A percentile compares a stretch with the other conserved stretches of the same genome.
phyloP scores from a whole-genome alignment of 169 alveolate species.

The Neospora caninum region DNA sequence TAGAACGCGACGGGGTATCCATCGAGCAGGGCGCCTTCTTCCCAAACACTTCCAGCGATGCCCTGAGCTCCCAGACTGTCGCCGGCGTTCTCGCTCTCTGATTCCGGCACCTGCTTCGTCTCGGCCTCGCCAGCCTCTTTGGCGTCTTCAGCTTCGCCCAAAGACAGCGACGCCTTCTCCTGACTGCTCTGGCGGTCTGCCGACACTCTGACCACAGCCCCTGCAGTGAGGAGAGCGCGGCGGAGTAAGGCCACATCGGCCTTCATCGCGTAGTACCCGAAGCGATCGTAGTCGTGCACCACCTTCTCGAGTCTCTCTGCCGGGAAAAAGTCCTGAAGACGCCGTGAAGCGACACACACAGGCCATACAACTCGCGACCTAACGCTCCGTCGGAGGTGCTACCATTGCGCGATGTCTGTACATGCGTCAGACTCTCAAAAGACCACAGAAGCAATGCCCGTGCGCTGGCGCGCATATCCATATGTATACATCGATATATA shows the following conservation, averaged over 20 bases:
- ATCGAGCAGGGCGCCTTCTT: background rate
- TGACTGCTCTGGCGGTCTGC: background rate
- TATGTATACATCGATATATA: background rate
- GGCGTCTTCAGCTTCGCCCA: background rate
- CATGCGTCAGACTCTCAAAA: too few relatives aligned
- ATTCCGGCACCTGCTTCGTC: background rate
- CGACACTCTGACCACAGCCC: background rate
- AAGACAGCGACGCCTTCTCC: background rate
- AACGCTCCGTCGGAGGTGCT: too few relatives aligned
- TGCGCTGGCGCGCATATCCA: too few relatives aligned
- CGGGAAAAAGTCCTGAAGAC: background rate
- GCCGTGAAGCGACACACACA: too few relatives aligned
- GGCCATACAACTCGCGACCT: too few relatives aligned
- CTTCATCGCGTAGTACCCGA: background rate
- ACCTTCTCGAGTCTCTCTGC: background rate
- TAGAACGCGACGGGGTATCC: conserved; percentile 18
- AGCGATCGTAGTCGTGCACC: background rate
- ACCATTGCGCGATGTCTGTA: too few relatives aligned
- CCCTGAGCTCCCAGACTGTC: background rate
- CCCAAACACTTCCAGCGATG: background rate
- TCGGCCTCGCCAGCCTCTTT: background rate
- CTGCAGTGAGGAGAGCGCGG: background rate
- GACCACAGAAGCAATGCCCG: background rate
- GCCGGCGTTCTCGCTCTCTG: background rate
- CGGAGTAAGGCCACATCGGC: background rate